Evolutionary conservation across 202 grass and related monocot genomes (phyloP).

Genomic region (Carex arenaria): DNA sequence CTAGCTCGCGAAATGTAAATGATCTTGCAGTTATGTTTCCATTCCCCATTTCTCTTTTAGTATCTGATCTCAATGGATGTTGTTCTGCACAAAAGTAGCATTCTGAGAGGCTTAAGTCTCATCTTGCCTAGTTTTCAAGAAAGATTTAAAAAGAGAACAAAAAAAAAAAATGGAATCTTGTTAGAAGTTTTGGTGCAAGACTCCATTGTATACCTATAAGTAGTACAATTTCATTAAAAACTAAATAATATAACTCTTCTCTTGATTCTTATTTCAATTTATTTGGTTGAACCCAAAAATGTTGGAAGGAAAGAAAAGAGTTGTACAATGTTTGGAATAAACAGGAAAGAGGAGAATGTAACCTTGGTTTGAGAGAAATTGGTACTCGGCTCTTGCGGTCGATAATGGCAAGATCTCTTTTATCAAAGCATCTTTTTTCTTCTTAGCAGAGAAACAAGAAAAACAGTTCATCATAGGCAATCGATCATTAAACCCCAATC

Average conservation of each 20-base stretch:
- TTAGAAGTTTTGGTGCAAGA: neutral
- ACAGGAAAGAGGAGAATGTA: slow-evolving; percentile 10
- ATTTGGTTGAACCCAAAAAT: neutral
- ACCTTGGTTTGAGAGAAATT: neutral
- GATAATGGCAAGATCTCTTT: neutral
- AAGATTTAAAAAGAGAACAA: neutral
- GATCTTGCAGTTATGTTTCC: slow-evolving; percentile 45
- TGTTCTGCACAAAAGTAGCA: slow-evolving; percentile 18
- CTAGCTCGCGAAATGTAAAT: slow-evolving; percentile 81
- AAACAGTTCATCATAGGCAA: slow-evolving; percentile 5
- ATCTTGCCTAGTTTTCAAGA: neutral
- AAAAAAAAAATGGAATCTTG: neutral
- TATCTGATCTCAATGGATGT: slow-evolving; percentile 23
- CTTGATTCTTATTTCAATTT: neutral
- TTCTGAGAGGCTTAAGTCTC: slow-evolving; percentile 2
- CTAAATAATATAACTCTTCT: neutral
- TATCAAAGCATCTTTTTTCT: neutral
- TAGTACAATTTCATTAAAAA: neutral
- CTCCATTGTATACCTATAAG: neutral
- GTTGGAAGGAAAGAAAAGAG: neutral
- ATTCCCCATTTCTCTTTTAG: slow-evolving; percentile 29
- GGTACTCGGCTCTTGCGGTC: neutral
- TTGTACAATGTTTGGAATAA: neutral
- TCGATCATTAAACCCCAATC: neutral
- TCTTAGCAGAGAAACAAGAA: slow-evolving; percentile 6